Conservation (phyloP, 2,329 filamentous ascomycete species). For the Hypoxylon sp. region DNA sequence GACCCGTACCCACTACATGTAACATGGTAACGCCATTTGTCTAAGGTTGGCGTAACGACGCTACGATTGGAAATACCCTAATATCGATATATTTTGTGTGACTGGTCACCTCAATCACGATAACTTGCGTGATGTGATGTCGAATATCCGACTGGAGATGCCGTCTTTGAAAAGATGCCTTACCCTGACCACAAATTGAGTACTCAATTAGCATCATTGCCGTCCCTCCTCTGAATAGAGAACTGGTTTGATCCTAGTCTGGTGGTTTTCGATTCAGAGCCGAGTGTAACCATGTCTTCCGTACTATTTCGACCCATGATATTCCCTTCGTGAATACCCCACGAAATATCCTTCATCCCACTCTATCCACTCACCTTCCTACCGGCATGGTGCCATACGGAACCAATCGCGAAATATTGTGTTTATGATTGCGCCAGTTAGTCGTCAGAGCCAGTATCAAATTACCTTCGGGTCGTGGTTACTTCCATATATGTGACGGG, state of each 20-base stretch:
- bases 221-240: constrained; percentile 23
- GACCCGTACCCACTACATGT: constrained; percentile 34
- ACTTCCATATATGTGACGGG: constrained; percentile 25
- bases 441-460: constrained; percentile 28
- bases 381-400: constrained; percentile 34
- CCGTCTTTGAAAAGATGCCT: constrained; percentile 29
- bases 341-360: constrained; percentile 41
- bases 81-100: constrained; percentile 32
- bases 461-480: constrained; percentile 30
- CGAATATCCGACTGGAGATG: constrained; percentile 42
- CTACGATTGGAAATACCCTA: constrained; percentile 17
- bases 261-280: constrained; percentile 40
- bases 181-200: constrained; percentile 20
- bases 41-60: constrained; percentile 43
- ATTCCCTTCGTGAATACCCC: constrained; percentile 40
- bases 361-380: constrained; percentile 33
- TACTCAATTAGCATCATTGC: constrained; percentile 35
- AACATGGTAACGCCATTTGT: constrained; percentile 44
- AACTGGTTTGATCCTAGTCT: constrained; percentile 36
- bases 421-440: constrained; percentile 36
- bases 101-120: constrained; percentile 38
- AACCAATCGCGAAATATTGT: constrained; percentile 36
- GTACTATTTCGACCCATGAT: constrained; percentile 34
- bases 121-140: constrained; percentile 45
- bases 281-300: constrained; percentile 48